phyloP scores from a whole-genome alignment of 345 rosid species.

The Pelargonium nanum region DNA sequence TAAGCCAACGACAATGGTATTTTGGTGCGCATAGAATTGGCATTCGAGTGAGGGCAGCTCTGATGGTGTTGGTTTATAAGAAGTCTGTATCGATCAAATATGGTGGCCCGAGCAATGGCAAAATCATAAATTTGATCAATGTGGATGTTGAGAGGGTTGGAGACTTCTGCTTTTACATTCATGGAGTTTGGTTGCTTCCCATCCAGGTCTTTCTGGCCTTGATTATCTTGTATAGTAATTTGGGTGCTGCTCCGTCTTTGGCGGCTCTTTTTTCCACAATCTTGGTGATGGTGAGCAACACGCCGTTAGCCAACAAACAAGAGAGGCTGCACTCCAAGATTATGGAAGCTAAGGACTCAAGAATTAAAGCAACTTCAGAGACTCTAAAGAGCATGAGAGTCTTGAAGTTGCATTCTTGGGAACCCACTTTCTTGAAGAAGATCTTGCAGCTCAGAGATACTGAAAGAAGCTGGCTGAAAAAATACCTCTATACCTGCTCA shows the following conservation, averaged over 20 bases:
- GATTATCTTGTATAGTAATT: slow-evolving; percentile 33
- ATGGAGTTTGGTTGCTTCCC: slow-evolving; percentile 61
- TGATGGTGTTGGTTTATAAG: slow-evolving; percentile 41
- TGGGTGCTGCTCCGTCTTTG: slow-evolving; percentile 45
- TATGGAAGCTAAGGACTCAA: slow-evolving; percentile 43
- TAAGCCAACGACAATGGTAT: slow-evolving; percentile 58
- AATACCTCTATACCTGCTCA: slow-evolving; percentile 43
- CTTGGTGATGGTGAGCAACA: slow-evolving; percentile 54
- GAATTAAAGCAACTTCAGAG: slow-evolving; percentile 45
- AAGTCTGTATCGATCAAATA: slow-evolving; percentile 38
- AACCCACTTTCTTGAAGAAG: slow-evolving; percentile 30
- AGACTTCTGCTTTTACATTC: slow-evolving; percentile 53
- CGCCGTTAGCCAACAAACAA: slow-evolving; percentile 52
- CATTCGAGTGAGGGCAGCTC: slow-evolving; percentile 41
- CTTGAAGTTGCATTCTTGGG: slow-evolving; percentile 46
- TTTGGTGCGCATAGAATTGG: slow-evolving; percentile 64
- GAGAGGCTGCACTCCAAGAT: slow-evolving; percentile 42
- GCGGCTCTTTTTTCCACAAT: slow-evolving; percentile 46
- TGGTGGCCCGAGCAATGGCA: slow-evolving; percentile 35
- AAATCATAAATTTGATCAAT: slow-evolving; percentile 43
- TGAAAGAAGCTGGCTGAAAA: slow-evolving; percentile 36
- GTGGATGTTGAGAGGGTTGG: slow-evolving; percentile 61
- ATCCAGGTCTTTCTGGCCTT: slow-evolving; percentile 53
- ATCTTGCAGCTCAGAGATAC: slow-evolving; percentile 42
- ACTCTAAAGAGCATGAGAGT: slow-evolving; percentile 51